phyloP scores from a whole-genome alignment of 2,329 filamentous ascomycete species.

The Nemania diffusa region DNA sequence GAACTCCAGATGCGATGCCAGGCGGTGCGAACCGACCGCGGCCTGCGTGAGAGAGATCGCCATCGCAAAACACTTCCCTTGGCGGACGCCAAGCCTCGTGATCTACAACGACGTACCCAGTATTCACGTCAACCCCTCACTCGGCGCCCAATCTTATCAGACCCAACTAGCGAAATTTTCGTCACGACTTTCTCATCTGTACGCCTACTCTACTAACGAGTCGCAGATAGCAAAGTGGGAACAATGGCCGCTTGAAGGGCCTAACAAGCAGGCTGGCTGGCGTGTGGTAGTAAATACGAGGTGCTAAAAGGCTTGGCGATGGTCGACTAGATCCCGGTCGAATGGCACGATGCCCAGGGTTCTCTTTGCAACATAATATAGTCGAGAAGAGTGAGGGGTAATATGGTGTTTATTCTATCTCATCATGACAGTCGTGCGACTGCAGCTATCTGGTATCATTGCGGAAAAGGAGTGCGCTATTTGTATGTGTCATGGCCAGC shows the following conservation, averaged over 20 bases:
- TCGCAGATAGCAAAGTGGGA: background rate
- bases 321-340: background rate
- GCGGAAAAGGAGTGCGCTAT: constrained; percentile 29
- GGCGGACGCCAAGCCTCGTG: constrained; percentile 25
- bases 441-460: constrained; percentile 22
- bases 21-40: background rate
- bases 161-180: background rate
- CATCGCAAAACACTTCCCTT: constrained; percentile 30
- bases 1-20: background rate
- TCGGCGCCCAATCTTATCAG: constrained; percentile 6
- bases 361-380: constrained; percentile 3
- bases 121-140: constrained; percentile 19
- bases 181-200: background rate
- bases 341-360: constrained; percentile 18
- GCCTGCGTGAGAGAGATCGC: background rate
- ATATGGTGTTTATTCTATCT: constrained; percentile 28
- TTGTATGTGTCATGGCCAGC: constrained; percentile 21
- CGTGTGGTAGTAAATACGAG: constrained; percentile 29
- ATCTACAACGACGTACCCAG: constrained; percentile 15
- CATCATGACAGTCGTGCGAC: constrained; percentile 18
- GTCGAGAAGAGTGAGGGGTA: background rate
- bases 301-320: constrained; percentile 26
- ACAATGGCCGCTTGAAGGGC: background rate
- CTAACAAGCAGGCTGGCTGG: background rate
- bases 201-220: background rate